These are phyloP conservation scores for Barbatosphaeria neglecta DNA, from an alignment of 495 filamentous ascomycete genomes.

Conservation along the genomic window DNA sequence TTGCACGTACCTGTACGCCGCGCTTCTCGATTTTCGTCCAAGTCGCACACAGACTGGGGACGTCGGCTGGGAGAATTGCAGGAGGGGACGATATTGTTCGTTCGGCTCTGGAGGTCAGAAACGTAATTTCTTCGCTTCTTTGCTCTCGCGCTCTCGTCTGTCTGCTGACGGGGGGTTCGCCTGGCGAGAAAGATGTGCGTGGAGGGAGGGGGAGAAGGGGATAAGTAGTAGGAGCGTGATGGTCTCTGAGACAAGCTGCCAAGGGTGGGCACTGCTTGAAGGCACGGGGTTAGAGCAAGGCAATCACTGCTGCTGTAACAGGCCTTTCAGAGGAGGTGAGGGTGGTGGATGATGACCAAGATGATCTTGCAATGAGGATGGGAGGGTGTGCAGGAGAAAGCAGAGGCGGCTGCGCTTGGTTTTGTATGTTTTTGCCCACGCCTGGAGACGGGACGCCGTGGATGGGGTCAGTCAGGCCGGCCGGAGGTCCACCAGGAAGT, in stretches of 20 bases:
- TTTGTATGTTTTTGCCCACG: background rate
- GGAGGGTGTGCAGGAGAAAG: background rate
- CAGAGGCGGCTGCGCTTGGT: background rate
- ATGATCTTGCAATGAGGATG: background rate
- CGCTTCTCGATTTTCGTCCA: too few species aligned
- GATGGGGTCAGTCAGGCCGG: background rate
- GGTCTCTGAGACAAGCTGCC: background rate
- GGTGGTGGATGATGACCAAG: background rate
- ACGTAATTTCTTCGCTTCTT: too few species aligned
- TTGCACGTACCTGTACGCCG: too few species aligned
- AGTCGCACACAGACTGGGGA: too few species aligned
- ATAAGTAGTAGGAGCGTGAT: too few species aligned
- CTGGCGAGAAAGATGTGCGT: too few species aligned
- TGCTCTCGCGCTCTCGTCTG: too few species aligned
- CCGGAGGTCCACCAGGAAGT: constrained; percentile 1
- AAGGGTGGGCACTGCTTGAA: background rate
- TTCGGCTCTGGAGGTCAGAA: too few species aligned
- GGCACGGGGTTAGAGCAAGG: background rate
- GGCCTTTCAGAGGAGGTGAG: too few species aligned
- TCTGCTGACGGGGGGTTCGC: too few species aligned
- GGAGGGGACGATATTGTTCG: too few species aligned
- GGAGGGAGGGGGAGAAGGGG: background rate
- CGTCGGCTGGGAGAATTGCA: too few species aligned
- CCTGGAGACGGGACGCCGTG: background rate
- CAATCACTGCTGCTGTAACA: background rate